Evolutionary conservation across 1,284 basidiomycete genomes (phyloP).

Genomic region (Ceratobasidium sp.): DNA sequence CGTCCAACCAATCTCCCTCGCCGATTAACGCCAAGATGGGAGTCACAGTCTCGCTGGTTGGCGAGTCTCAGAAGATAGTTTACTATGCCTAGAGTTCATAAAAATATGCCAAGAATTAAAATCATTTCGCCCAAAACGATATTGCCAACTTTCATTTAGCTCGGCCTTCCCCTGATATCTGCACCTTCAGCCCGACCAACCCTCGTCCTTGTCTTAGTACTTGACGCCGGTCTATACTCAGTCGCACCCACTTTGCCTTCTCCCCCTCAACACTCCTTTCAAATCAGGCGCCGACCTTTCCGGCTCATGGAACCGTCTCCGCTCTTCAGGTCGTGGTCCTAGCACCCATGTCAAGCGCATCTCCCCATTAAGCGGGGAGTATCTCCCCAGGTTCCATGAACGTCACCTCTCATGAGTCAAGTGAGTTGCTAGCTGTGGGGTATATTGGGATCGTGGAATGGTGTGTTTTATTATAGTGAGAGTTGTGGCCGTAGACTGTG

Average conservation of each 20-base stretch:
- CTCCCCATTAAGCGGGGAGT: slow-evolving; percentile 17
- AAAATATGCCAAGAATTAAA: too few relatives aligned
- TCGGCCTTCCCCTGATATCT: background rate
- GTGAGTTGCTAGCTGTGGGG: background rate
- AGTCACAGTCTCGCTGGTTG: too few relatives aligned
- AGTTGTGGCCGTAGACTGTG: background rate
- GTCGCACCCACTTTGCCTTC: background rate
- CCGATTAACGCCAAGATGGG: too few relatives aligned
- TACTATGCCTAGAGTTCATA: too few relatives aligned
- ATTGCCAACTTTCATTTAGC: background rate
- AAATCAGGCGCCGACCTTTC: background rate
- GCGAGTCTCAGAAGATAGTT: too few relatives aligned
- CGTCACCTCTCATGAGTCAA: background rate
- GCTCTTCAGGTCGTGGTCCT: background rate
- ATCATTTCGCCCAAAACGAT: too few relatives aligned
- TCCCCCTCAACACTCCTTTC: background rate
- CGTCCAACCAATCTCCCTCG: too few relatives aligned
- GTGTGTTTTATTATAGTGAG: background rate
- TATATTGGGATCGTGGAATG: background rate
- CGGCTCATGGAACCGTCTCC: background rate
- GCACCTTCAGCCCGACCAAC: background rate
- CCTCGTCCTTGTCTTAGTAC: slow-evolving; percentile 22
- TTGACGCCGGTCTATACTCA: slow-evolving; percentile 6
- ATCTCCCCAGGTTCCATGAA: slow-evolving; percentile 14
- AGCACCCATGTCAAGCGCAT: background rate